Percentiles rank a stretch among this genome's conserved stretches.
Evolutionary conservation across 108 stramenopile genomes (phyloP).

Genomic region (Skeletonema grethae): DNA sequence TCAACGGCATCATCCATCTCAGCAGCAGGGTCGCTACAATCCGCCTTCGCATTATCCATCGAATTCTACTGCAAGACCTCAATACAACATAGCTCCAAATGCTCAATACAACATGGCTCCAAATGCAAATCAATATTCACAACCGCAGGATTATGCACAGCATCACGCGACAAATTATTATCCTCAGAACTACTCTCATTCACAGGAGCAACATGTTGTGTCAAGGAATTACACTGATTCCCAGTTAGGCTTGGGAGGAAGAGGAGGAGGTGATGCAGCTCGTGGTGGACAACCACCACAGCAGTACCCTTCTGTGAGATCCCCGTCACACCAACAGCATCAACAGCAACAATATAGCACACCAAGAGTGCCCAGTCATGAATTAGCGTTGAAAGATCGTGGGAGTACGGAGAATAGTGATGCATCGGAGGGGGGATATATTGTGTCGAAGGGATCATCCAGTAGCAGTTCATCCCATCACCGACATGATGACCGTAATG

Average conservation of each 20-base stretch:
- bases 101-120: conserved; percentile 8
- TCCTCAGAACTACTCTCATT: neutral
- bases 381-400: conserved; percentile 32
- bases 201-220: neutral
- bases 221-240: conserved; percentile 22
- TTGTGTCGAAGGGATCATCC: neutral
- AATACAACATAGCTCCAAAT: conserved; percentile 9
- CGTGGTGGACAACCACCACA: conserved; percentile 8
- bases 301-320: neutral
- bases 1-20: neutral
- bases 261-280: neutral
- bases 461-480: neutral
- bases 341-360: conserved; percentile 10
- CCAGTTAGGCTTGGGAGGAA: conserved; percentile 15
- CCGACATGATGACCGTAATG: neutral
- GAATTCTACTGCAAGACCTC: neutral
- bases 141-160: conserved; percentile 2
- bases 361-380: conserved; percentile 20
- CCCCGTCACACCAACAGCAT: neutral
- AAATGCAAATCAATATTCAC: conserved; percentile 13
- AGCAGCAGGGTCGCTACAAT: conserved; percentile 4
- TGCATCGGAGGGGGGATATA: conserved; percentile 20
- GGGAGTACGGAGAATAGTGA: conserved; percentile 44
- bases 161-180: neutral
- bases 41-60: conserved; percentile 1